phyloP scores from a whole-genome alignment of 257 asterid species.

The Lycium ferocissimum region DNA sequence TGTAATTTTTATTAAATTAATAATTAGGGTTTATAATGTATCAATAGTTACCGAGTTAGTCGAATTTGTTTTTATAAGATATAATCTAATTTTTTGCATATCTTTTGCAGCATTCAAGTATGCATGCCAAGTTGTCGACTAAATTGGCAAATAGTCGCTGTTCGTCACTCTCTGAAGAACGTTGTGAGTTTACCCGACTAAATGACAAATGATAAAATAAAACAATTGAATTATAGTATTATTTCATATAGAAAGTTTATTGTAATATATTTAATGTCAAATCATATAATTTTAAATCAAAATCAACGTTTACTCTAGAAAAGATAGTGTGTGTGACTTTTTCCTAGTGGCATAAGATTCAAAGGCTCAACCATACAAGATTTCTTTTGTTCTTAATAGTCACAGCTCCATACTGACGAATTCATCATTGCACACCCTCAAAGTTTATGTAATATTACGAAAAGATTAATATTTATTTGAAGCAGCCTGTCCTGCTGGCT shows the following conservation, averaged over 20 bases:
- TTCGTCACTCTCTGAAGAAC: background rate
- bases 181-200: background rate
- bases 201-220: background rate
- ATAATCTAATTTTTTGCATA: no score
- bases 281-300: no score
- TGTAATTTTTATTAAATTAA: background rate
- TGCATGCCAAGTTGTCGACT: background rate
- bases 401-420: no score
- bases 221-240: background rate
- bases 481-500: background rate
- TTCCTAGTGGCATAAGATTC: no score
- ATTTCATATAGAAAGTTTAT: background rate
- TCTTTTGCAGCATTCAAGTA: background rate
- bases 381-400: no score
- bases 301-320: no score
- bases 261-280: no score
- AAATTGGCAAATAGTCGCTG: background rate
- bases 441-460: no score
- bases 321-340: no score
- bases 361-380: no score
- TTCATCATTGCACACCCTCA: background rate
- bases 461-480: no score
- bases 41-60: background rate
- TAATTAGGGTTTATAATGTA: background rate
- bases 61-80: background rate